Conservation (phyloP, 2,329 filamentous ascomycete species). For the Pseudogymnoascus sp. region DNA sequence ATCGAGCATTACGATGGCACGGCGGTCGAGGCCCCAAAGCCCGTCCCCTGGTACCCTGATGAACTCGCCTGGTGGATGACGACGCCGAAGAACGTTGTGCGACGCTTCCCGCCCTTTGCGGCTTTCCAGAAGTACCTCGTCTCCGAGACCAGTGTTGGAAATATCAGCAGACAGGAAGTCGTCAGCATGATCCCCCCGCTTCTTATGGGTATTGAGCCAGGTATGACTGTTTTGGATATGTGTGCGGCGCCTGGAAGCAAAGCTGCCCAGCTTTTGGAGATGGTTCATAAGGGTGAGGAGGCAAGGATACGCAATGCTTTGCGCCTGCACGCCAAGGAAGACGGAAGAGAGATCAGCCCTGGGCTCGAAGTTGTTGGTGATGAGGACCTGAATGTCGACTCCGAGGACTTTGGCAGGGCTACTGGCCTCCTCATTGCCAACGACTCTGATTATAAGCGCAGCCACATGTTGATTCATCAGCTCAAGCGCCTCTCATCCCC, state of each 20-base stretch:
- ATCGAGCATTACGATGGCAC: slow-evolving; percentile 78
- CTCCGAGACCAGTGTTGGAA: slow-evolving; percentile 92
- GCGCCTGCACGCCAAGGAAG: slow-evolving; percentile 52
- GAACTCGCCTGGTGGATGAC: slow-evolving; percentile 96
- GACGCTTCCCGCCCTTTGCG: slow-evolving; percentile 87
- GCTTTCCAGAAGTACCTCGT: slow-evolving; percentile 97
- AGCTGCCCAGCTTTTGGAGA: slow-evolving; percentile 87
- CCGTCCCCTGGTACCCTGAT: slow-evolving; percentile 89
- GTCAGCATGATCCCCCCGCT: slow-evolving; percentile 98
- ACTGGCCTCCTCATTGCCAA: slow-evolving; percentile 93
- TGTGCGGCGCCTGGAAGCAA: slow-evolving; percentile 97
- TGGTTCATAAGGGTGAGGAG: slow-evolving; percentile 89
- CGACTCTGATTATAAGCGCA: slow-evolving; percentile 92
- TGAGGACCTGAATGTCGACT: slow-evolving; percentile 43
- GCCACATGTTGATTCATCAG: slow-evolving; percentile 95
- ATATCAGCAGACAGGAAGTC: slow-evolving; percentile 94
- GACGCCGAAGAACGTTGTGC: slow-evolving; percentile 90
- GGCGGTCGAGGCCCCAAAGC: slow-evolving; percentile 69
- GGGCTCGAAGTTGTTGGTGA: slow-evolving; percentile 39
- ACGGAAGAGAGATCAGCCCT: slow-evolving; percentile 46
- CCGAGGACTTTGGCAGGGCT: slow-evolving; percentile 71
- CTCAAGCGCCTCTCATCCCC: slow-evolving; percentile 95
- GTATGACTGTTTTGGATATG: slow-evolving; percentile 90
- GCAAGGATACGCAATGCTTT: slow-evolving; percentile 68
- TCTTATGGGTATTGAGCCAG: slow-evolving; percentile 80